phyloP scores from a whole-genome alignment of 1,284 basidiomycete genomes.

The Ganoderma resinaceum region DNA sequence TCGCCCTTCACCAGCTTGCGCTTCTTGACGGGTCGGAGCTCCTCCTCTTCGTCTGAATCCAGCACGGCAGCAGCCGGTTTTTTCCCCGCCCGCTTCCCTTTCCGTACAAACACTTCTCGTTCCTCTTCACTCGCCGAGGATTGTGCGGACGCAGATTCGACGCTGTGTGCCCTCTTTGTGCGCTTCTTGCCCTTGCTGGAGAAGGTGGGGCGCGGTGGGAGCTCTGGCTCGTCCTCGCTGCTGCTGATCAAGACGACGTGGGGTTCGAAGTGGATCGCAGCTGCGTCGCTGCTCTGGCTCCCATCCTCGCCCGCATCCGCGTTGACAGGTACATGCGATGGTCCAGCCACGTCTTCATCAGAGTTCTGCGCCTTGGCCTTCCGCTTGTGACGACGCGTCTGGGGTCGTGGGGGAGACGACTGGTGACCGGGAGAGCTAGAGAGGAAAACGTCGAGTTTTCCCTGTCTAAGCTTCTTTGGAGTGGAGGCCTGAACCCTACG shows the following conservation, averaged over 20 bases:
- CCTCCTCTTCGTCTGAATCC: constrained; percentile 36
- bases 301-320: constrained; percentile 31
- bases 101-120: constrained; percentile 31
- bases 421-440: constrained; percentile 33
- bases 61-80: constrained; percentile 27
- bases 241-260: constrained; percentile 32
- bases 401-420: constrained; percentile 15
- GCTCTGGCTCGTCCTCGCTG: constrained; percentile 44
- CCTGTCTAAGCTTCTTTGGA: constrained; percentile 39
- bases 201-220: constrained; percentile 41
- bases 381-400: constrained; percentile 3
- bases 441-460: constrained; percentile 41
- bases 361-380: background rate
- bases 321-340: background rate
- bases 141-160: constrained; percentile 9
- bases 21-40: constrained; percentile 40
- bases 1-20: constrained; percentile 58
- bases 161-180: constrained; percentile 33
- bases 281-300: constrained; percentile 52
- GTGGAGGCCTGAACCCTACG: constrained; percentile 22
- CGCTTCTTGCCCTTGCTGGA: constrained; percentile 39
- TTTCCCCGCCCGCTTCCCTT: constrained; percentile 32
- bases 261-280: constrained; percentile 57
- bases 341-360: background rate
- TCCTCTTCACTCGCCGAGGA: constrained; percentile 24